These are phyloP conservation scores for Suhomyces pyralidae DNA, from an alignment of 805 yeast species.

Conservation along the genomic window DNA sequence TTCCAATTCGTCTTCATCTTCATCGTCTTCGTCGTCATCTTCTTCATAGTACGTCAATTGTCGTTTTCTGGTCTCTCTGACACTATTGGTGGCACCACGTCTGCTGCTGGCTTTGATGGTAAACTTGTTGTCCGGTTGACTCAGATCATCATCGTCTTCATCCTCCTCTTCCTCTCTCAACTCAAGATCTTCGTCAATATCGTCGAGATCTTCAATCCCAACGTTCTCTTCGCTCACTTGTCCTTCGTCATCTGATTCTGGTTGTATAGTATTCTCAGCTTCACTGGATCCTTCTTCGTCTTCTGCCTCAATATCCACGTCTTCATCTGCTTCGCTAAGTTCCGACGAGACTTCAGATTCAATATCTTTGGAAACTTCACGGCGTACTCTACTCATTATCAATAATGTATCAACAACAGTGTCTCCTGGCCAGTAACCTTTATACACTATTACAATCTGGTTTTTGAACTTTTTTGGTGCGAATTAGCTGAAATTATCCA, in stretches of 20 bases:
- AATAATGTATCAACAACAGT: not conserved
- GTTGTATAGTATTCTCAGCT: constrained; percentile 11
- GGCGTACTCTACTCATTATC: not conserved
- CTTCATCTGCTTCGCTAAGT: constrained; percentile 14
- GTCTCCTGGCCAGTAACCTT: not conserved
- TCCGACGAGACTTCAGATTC: constrained; percentile 10
- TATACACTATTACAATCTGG: not conserved
- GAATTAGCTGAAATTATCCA: not conserved
- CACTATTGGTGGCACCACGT: not conserved
- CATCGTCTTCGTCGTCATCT: constrained; percentile 26
- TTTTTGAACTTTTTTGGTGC: not conserved
- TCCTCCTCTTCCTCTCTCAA: constrained; percentile 23
- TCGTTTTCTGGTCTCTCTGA: constrained; percentile 33
- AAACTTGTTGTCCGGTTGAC: not conserved
- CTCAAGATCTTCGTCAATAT: constrained; percentile 36
- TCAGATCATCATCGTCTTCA: constrained; percentile 28
- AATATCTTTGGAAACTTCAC: not conserved
- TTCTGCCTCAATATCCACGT: constrained; percentile 19
- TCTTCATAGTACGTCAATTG: constrained; percentile 37
- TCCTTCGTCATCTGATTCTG: constrained; percentile 11
- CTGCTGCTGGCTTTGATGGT: constrained; percentile 6
- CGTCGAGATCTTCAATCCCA: constrained; percentile 34
- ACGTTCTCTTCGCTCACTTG: constrained; percentile 29
- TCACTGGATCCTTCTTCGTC: constrained; percentile 4
- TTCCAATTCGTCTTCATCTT: constrained; percentile 12